Evolutionary conservation across 2,329 filamentous ascomycete species (phyloP).

Genomic region (Pseudocercospora fijiensis): DNA sequence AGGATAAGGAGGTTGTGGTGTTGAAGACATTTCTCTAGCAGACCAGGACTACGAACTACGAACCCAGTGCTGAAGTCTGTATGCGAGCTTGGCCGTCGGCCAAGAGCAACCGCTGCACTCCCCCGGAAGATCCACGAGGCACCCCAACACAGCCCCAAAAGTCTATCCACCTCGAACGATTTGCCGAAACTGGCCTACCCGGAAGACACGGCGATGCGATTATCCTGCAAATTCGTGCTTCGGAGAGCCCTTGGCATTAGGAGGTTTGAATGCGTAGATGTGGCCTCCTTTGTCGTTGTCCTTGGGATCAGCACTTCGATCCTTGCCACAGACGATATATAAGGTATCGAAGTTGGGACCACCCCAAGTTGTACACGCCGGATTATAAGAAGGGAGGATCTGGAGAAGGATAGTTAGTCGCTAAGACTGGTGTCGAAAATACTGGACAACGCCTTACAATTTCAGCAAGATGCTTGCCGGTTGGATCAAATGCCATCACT

Average conservation of each 20-base stretch:
- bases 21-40: background rate
- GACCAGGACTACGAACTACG: background rate
- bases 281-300: constrained; percentile 7
- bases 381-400: constrained; percentile 10
- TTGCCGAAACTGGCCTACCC: background rate
- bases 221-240: constrained; percentile 10
- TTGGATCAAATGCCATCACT: constrained; percentile 4
- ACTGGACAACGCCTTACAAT: background rate
- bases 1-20: constrained; percentile 4
- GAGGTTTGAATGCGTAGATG: constrained; percentile 4
- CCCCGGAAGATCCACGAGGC: background rate
- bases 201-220: background rate
- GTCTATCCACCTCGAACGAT: background rate
- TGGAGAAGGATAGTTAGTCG: background rate
- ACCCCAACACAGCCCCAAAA: constrained; percentile 4
- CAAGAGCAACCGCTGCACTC: background rate
- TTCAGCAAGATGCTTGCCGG: constrained; percentile 1
- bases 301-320: background rate
- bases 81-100: constrained; percentile 2
- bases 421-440: background rate
- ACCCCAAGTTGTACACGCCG: constrained; percentile 11
- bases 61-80: background rate
- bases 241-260: background rate
- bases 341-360: constrained; percentile 6
- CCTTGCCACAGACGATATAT: constrained; percentile 3